Conservation (phyloP, 805 yeast species). For the Kuraishia floccosa region DNA sequence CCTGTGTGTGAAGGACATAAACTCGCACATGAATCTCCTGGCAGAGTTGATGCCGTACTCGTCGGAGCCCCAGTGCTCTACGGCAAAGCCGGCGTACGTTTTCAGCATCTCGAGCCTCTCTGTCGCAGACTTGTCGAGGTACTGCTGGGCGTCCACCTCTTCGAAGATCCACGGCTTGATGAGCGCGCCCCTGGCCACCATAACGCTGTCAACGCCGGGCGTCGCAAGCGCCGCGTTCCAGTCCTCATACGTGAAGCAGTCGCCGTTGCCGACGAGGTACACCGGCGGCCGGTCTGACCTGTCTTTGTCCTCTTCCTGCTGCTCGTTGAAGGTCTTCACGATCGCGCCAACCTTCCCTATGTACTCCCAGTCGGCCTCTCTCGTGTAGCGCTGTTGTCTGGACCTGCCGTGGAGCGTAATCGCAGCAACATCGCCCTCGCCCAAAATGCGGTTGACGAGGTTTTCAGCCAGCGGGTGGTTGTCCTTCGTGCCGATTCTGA, state of each 20-base stretch:
- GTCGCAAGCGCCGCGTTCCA: slow-evolving; percentile 66
- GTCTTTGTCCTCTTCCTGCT: slow-evolving; percentile 50
- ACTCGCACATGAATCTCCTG: slow-evolving; percentile 89
- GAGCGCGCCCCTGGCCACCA: slow-evolving; percentile 97
- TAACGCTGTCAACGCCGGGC: slow-evolving; percentile 77
- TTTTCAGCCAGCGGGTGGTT: slow-evolving; percentile 78
- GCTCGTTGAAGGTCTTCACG: slow-evolving; percentile 47
- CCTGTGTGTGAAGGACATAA: slow-evolving; percentile 85
- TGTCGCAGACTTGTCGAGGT: slow-evolving; percentile 80
- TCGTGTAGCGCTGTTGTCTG: slow-evolving; percentile 89
- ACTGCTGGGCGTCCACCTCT: slow-evolving; percentile 83
- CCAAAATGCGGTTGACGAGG: slow-evolving; percentile 58
- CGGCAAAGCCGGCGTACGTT: slow-evolving; percentile 65
- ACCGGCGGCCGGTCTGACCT: slow-evolving; percentile 47
- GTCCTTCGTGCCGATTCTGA: slow-evolving; percentile 86
- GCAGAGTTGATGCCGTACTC: slow-evolving; percentile 85
- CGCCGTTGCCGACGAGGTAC: slow-evolving; percentile 92
- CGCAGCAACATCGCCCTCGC: slow-evolving; percentile 78
- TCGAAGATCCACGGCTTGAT: slow-evolving; percentile 99
- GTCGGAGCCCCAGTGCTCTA: slow-evolving; percentile 97
- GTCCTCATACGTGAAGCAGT: slow-evolving; percentile 75
- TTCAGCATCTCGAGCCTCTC: slow-evolving; percentile 75
- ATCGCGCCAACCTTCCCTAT: slow-evolving; percentile 61
- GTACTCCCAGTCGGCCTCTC: slow-evolving; percentile 89
- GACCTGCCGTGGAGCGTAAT: slow-evolving; percentile 94